These are phyloP conservation scores for Leccinum fallax DNA, from an alignment of 1,284 basidiomycete species.

Conservation along the genomic window DNA sequence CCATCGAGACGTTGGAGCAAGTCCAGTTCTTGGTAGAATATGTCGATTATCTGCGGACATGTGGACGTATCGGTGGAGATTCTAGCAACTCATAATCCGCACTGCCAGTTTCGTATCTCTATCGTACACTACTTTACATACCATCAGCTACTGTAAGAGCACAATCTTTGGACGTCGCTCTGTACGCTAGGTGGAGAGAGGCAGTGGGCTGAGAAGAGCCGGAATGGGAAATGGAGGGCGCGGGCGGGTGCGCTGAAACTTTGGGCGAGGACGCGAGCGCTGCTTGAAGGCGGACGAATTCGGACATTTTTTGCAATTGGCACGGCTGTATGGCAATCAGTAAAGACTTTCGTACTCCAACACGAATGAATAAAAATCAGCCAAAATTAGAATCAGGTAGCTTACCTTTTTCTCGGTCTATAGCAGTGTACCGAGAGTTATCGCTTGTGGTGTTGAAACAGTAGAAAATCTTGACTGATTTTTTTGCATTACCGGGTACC, in stretches of 20 bases:
- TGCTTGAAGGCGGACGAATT: too few relatives aligned
- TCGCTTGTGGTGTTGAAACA: neutral
- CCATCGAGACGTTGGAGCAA: conserved; percentile 91
- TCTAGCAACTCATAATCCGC: neutral
- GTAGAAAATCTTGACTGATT: neutral
- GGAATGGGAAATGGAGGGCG: too few relatives aligned
- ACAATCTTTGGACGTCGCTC: neutral
- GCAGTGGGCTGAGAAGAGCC: too few relatives aligned
- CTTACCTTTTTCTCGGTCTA: neutral
- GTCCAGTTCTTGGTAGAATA: conserved; percentile 85
- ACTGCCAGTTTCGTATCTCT: neutral
- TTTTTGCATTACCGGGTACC: neutral
- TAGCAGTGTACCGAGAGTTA: neutral
- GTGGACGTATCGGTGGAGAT: conserved; percentile 1
- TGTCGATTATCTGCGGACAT: conserved; percentile 62
- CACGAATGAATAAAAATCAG: neutral
- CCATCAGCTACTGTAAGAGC: neutral
- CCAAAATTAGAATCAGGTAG: neutral
- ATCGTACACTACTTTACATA: conserved; percentile 8
- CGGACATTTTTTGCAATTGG: too few relatives aligned
- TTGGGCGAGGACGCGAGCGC: too few relatives aligned
- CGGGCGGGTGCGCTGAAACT: too few relatives aligned
- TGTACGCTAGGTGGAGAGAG: too few relatives aligned
- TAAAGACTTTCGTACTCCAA: too few relatives aligned
- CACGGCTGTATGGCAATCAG: too few relatives aligned